phyloP scores from a whole-genome alignment of 2,329 filamentous ascomycete species.

The Microdochium paspali region DNA sequence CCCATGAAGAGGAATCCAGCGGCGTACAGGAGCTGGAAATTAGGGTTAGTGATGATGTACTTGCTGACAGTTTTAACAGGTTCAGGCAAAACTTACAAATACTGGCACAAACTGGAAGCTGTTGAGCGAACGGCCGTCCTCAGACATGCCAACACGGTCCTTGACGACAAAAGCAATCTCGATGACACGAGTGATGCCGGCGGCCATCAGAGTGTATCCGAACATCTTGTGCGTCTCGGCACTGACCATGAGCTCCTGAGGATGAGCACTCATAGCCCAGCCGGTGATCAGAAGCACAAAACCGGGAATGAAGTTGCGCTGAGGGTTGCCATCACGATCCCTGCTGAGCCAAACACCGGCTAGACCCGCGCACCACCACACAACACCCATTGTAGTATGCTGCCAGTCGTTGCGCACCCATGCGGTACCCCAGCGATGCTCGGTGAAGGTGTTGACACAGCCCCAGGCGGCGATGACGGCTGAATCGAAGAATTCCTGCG shows the following conservation, averaged over 20 bases:
- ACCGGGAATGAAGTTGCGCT: conserved; percentile 86
- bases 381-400: conserved; percentile 98
- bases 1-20: conserved; percentile 97
- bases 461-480: conserved; percentile 89
- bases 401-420: conserved; percentile 96
- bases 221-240: conserved; percentile 84
- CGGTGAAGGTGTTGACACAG: conserved; percentile 95
- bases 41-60: too few relatives aligned
- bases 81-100: conserved; percentile 55
- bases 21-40: conserved; percentile 68
- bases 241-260: conserved; percentile 74
- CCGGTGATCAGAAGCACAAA: conserved; percentile 89
- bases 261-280: conserved; percentile 90
- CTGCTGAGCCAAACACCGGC: conserved; percentile 87
- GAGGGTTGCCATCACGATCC: conserved; percentile 72
- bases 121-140: conserved; percentile 58
- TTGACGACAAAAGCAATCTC: conserved; percentile 83
- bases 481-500: conserved; percentile 96
- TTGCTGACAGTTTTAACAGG: too few relatives aligned
- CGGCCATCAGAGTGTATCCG: conserved; percentile 91
- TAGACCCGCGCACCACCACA: conserved; percentile 95
- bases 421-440: conserved; percentile 81
- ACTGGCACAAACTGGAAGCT: conserved; percentile 64
- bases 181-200: conserved; percentile 73
- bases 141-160: conserved; percentile 56